Evolutionary conservation across 2,329 filamentous ascomycete species (phyloP).

Genomic region (Beauveria sp.): DNA sequence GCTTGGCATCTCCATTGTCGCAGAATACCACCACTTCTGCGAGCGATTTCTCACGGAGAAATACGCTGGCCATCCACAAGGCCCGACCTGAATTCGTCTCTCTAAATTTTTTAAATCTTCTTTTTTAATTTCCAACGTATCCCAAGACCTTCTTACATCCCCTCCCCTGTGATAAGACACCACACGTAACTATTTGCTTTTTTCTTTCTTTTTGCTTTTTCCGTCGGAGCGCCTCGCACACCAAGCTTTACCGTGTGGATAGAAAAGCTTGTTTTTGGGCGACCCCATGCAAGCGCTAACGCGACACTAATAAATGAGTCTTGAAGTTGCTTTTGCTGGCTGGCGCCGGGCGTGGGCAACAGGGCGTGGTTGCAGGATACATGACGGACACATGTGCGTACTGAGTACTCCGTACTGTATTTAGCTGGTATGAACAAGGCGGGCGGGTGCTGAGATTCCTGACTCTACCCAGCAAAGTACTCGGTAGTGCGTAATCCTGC

Average conservation of each 20-base stretch:
- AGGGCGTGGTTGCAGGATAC: not conserved
- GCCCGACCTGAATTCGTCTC: no score
- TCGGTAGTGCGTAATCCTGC: not conserved
- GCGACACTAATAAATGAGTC: not conserved
- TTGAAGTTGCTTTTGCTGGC: not conserved
- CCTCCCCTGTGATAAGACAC: not conserved
- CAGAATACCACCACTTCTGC: not conserved
- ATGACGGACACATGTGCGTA: not conserved
- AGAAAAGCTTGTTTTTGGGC: conserved; percentile 3
- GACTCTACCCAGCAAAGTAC: not conserved
- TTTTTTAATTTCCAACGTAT: not conserved
- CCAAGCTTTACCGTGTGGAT: not conserved
- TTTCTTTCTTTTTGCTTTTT: not conserved
- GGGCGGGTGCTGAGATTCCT: not conserved
- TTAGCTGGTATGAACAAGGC: no score
- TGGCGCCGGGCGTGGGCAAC: not conserved
- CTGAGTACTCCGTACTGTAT: no score
- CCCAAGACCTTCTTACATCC: not conserved
- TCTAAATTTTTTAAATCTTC: no score
- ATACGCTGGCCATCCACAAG: no score
- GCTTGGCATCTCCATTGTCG: not conserved
- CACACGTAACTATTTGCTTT: not conserved
- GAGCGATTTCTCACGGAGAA: no score
- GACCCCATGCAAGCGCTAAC: conserved; percentile 2
- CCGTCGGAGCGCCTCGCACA: not conserved